Evolutionary conservation across 768 basidiomycete species (phyloP).

Genomic region (Sistotremastrum niveocremeum): DNA sequence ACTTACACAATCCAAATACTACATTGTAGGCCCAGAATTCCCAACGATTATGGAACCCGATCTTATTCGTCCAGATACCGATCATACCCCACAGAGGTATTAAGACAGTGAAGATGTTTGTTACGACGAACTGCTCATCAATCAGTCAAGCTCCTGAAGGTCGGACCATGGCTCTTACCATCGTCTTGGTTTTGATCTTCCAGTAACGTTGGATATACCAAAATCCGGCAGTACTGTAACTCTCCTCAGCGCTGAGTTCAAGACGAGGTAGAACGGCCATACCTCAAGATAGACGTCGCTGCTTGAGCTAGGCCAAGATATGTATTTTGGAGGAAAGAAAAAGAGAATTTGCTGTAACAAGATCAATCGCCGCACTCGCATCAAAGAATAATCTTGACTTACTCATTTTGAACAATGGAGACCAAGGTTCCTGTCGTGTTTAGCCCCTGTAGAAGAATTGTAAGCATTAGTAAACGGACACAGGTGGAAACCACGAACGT

Average conservation of each 20-base stretch:
- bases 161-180: slow-evolving; percentile 31
- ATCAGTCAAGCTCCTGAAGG: neutral
- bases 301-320: slow-evolving; percentile 69
- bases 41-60: slow-evolving; percentile 80
- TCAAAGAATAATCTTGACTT: too few species aligned
- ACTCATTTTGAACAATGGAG: slow-evolving; percentile 61
- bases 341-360: slow-evolving; percentile 39
- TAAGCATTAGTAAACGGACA: neutral
- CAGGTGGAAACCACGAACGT: slow-evolving; percentile 29
- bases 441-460: slow-evolving; percentile 36
- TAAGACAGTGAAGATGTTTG: slow-evolving; percentile 60
- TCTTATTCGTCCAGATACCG: slow-evolving; percentile 63
- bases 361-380: neutral
- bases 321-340: slow-evolving; percentile 72
- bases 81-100: slow-evolving; percentile 83
- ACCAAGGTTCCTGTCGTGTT: slow-evolving; percentile 72
- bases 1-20: slow-evolving; percentile 46
- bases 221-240: slow-evolving; percentile 50
- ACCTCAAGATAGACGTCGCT: slow-evolving; percentile 44
- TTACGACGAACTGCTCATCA: slow-evolving; percentile 47
- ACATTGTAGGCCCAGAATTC: slow-evolving; percentile 86
- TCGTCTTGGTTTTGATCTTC: slow-evolving; percentile 70
- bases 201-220: slow-evolving; percentile 75
- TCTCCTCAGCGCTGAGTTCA: too few species aligned
- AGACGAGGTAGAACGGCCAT: neutral